Base-by-base conservation (phyloP, 345 rosid species). In the Citrus unshiu region DNA sequence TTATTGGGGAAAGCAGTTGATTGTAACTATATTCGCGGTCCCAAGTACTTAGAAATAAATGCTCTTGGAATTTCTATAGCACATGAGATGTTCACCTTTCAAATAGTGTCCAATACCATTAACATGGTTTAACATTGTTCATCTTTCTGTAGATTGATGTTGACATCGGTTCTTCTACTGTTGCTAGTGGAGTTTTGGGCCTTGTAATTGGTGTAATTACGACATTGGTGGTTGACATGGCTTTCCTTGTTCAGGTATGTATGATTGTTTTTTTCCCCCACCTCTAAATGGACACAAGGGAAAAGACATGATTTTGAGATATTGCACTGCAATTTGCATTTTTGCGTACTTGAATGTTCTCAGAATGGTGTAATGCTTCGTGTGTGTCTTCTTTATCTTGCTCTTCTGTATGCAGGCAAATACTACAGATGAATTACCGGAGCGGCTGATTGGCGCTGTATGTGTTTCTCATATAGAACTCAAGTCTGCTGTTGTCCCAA, bases 181-280 rank as follows among this genome's bases (percentile, higher is more conserved):
- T 94, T 25, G 99, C 99, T 61, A 97, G 93, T 80, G 99, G 99
- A 86, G 99, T 96, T 77, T 82, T 96, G 83, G 98, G 99, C 77
- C 97, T 97, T 76, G 99, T 94, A 67, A 84, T 93, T 9, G 98
- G 99, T n/a, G 95, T 94, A 67, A 91, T 97, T 66, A 97, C 91
- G 62, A 78, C 98, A 19, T 85, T 97, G 88, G 98, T 97, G 68
- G 97, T 97, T 64, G 99, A 97, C 79, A 97, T 97, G 99, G 98
- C 99, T 82, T 94, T 97, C 81, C 98, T 97, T 86, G 98, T 97
- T 85, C 99, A 96, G 97, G 68, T 43, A 43, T 43, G 14, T 2
- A 43, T 43, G 49, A 43, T 43, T 43, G 3, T 43, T 10, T 10
- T 43, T 29, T 29, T 29, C 3, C 3, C 3, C 3, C 30, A 29